Conservation (phyloP, 495 filamentous ascomycete species). For the Penicillium goetzii region DNA sequence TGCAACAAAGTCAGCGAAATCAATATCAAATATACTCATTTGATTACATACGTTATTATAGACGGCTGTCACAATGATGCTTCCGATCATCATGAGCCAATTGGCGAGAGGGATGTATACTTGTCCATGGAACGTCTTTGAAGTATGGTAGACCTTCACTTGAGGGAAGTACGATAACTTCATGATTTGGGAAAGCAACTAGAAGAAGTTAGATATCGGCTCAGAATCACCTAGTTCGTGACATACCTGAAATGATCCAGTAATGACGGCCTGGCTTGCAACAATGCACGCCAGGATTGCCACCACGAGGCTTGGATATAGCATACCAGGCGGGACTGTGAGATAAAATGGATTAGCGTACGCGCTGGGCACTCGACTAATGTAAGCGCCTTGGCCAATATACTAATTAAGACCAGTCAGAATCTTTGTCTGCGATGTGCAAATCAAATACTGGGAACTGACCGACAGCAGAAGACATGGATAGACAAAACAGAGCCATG, state of each 20-base stretch:
- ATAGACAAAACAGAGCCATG: constrained; percentile 63
- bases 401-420: constrained; percentile 41
- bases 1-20: constrained; percentile 17
- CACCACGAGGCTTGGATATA: constrained; percentile 67
- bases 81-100: constrained; percentile 72
- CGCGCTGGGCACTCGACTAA: constrained; percentile 58
- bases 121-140: constrained; percentile 66
- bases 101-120: constrained; percentile 72
- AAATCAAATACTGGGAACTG: neutral
- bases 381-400: constrained; percentile 72
- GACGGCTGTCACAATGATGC: constrained; percentile 69
- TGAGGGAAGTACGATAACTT: constrained; percentile 73
- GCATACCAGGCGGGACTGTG: constrained; percentile 63
- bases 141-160: constrained; percentile 68
- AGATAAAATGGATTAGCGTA: constrained; percentile 74
- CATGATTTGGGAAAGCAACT: constrained; percentile 74
- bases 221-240: neutral
- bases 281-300: constrained; percentile 71
- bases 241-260: constrained; percentile 59
- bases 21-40: neutral
- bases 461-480: constrained; percentile 67
- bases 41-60: constrained; percentile 60
- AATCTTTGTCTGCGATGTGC: neutral
- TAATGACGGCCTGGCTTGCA: constrained; percentile 77
- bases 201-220: neutral